phyloP scores from a whole-genome alignment of 2,329 filamentous ascomycete genomes.

The Fusarium sp. region DNA sequence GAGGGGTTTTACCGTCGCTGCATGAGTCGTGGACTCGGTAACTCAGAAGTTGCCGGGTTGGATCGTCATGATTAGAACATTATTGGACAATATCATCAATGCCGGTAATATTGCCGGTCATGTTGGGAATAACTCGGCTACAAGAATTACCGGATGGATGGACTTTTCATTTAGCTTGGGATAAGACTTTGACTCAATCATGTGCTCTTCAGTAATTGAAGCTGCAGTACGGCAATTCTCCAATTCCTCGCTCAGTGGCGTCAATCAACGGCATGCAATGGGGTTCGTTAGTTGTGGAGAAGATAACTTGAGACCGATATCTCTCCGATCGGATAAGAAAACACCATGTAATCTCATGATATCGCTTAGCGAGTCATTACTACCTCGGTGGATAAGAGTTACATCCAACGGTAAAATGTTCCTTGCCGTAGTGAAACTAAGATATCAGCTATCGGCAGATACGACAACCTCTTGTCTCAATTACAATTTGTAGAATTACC shows the following conservation, averaged over 20 bases:
- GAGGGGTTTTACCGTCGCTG: slow-evolving; percentile 32
- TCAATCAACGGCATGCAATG: neutral
- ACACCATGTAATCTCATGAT: neutral
- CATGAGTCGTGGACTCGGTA: slow-evolving; percentile 32
- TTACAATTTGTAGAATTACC: neutral
- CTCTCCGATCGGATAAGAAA: neutral
- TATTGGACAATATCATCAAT: neutral
- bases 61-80: neutral
- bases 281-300: neutral
- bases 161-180: neutral
- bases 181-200: neutral
- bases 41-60: slow-evolving; percentile 15
- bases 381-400: neutral
- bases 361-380: neutral
- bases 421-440: neutral
- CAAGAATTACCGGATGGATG: neutral
- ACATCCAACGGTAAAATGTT: neutral
- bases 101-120: neutral
- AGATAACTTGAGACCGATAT: neutral
- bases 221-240: fast-evolving
- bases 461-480: neutral
- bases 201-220: neutral
- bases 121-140: neutral
- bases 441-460: neutral
- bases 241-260: neutral